Evolutionary conservation across 2,329 filamentous ascomycete genomes (phyloP), one percentile per base, ranked within the genome.

Genomic region (Pseudocercospora pini-densiflorae): DNA sequence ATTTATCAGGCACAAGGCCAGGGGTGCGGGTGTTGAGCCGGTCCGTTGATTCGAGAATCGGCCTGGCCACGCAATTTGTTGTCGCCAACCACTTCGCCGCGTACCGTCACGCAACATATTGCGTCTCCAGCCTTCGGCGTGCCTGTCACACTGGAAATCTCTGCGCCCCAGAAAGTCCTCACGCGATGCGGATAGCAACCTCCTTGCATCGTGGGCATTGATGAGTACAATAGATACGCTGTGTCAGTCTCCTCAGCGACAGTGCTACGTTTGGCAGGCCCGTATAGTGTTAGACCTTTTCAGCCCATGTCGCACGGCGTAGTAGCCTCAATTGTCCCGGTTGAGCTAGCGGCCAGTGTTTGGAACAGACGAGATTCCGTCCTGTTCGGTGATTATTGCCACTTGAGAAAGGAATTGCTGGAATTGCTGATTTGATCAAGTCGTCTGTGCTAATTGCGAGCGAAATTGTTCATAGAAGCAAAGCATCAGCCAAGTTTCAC

Each of bases 11-110:
- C 31, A 58, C 55, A 36, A 36, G 19, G 55, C 55, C 55, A 21
- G 55, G 55, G 51, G 23, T 55, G 51, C 51, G 51, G 4, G 12
- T 55, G 24, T 43, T 43, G 33, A 36, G 55, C 31, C 23, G 33
- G 31, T 31, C 19, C 55, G 55, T 58, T 58, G 55, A 58, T 23
- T 58, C 55, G 55, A 58, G 54, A 58, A 33, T 31, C 54, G 19
- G 14, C 47, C 27, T 58, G 54, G 54, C 54, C 54, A 58, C 54
- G 54, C 54, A 58, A 58, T 58, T 36, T 58, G 54, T 58, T 58
- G 54, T 36, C 29, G 19, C 47, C 47, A 21, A 51, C n/a, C 47
- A 51, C 19, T 23, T 23, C 6, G 47, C 47, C 47, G 47, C 47
- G 6, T n/a, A 29, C 51, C 24, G 51, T 54, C 24, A 54, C 51